Percentiles rank a stretch among this genome's conserved stretches.
Evolutionary conservation across 1,139 yeast species (phyloP).

Genomic region (Lodderomyces margitis): DNA sequence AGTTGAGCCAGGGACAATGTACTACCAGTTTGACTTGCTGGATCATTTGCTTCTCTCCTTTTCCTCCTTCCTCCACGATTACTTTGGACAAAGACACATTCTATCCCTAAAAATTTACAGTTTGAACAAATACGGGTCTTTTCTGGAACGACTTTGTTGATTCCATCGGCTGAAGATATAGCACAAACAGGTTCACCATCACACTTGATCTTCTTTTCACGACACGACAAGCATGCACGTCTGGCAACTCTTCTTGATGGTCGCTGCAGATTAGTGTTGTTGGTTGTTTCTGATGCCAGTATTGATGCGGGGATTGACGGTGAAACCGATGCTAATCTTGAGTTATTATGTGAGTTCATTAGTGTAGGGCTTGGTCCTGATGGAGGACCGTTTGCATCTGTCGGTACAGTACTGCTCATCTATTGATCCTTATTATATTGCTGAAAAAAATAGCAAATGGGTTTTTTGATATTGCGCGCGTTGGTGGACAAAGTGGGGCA

Average conservation of each 20-base stretch:
- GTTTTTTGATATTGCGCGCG: no score
- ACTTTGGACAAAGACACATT: constrained; percentile 58
- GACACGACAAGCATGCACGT: constrained; percentile 59
- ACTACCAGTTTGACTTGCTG: constrained; percentile 2
- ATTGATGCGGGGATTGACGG: not conserved
- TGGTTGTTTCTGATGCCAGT: not conserved
- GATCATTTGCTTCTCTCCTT: constrained; percentile 16
- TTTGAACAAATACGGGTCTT: constrained; percentile 43
- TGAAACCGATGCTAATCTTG: not conserved
- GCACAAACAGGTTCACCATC: constrained; percentile 50
- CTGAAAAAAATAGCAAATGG: no score
- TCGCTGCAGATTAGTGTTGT: not conserved
- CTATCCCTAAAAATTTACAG: constrained; percentile 46
- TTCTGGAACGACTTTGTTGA: constrained; percentile 17
- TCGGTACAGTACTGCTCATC: not conserved
- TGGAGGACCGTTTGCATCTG: not conserved
- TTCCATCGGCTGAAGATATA: constrained; percentile 17
- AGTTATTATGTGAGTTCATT: not conserved
- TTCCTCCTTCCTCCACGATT: constrained; percentile 59
- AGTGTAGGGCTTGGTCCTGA: not conserved
- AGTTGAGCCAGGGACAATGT: not conserved
- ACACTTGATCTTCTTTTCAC: constrained; percentile 63
- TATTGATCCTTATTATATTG: not conserved
- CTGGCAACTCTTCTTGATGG: constrained; percentile 41
- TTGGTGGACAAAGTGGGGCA: no score